A percentile compares a stretch with the other conserved stretches of the same genome.
Evolutionary conservation across 495 filamentous ascomycete species (phyloP).

Genomic region (Penicillium simplicissimum): DNA sequence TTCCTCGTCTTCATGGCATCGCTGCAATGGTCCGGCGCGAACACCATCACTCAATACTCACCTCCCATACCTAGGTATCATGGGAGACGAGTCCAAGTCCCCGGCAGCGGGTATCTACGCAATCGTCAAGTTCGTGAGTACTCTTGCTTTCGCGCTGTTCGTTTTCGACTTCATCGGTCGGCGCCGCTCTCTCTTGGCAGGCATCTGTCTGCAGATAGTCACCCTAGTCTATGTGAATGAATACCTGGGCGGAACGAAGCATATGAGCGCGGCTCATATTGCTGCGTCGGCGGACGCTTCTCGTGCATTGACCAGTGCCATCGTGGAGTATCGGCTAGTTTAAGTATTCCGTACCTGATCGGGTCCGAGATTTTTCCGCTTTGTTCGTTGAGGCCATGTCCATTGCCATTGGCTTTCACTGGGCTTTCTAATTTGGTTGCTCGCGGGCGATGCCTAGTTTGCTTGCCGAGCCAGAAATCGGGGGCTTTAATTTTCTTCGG

Average conservation of each 20-base stretch:
- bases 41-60: slow-evolving; percentile 31
- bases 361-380: slow-evolving; percentile 65
- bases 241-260: slow-evolving; percentile 19
- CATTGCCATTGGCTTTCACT: slow-evolving; percentile 50
- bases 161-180: slow-evolving; percentile 66
- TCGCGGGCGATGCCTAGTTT: slow-evolving; percentile 47
- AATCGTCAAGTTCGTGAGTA: slow-evolving; percentile 49
- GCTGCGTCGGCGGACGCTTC: slow-evolving; percentile 11
- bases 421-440: slow-evolving; percentile 63
- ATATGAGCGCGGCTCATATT: slow-evolving; percentile 17
- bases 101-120: slow-evolving; percentile 47
- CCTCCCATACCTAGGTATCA: slow-evolving; percentile 37
- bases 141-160: slow-evolving; percentile 60
- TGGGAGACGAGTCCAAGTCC: slow-evolving; percentile 35
- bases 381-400: slow-evolving; percentile 29
- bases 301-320: slow-evolving; percentile 46
- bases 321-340: slow-evolving; percentile 68
- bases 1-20: slow-evolving; percentile 36
- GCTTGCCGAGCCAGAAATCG: slow-evolving; percentile 26
- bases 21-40: slow-evolving; percentile 33
- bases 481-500: slow-evolving; percentile 29
- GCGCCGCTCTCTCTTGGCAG: slow-evolving; percentile 46
- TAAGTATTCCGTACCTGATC: slow-evolving; percentile 63
- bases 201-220: slow-evolving; percentile 24
- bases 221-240: slow-evolving; percentile 23